These are phyloP conservation scores for Trypanosoma brucei DNA, from an alignment of 208 protist species.

Conservation along the genomic window DNA sequence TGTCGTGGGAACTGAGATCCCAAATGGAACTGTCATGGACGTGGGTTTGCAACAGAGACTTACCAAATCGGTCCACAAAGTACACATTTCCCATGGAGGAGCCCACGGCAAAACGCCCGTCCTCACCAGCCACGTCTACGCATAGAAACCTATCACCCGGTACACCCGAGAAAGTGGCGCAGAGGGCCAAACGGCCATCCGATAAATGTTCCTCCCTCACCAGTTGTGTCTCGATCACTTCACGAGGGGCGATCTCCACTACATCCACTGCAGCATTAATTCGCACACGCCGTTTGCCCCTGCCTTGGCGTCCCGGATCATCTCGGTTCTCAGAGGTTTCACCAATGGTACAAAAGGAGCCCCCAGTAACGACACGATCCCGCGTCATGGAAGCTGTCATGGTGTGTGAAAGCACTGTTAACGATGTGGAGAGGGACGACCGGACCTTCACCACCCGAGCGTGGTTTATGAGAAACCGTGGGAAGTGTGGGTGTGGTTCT, in stretches of 20 bases:
- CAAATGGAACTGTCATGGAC: conserved; percentile 74
- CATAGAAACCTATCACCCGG: conserved; percentile 77
- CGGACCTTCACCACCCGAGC: conserved; percentile 54
- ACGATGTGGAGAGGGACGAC: conserved; percentile 45
- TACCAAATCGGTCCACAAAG: conserved; percentile 72
- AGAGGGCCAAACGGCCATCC: conserved; percentile 58
- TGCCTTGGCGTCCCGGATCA: background rate
- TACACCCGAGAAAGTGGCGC: conserved; percentile 58
- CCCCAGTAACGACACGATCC: conserved; percentile 56
- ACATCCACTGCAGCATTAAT: conserved; percentile 79
- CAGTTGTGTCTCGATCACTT: conserved; percentile 34
- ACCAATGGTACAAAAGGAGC: conserved; percentile 27
- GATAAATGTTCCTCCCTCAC: conserved; percentile 42
- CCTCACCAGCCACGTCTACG: conserved; percentile 48
- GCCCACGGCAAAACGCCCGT: conserved; percentile 69
- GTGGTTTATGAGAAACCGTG: conserved; percentile 42
- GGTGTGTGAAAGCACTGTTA: conserved; percentile 41
- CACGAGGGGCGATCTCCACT: conserved; percentile 72
- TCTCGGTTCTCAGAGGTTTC: conserved; percentile 12
- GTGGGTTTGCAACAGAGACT: conserved; percentile 79
- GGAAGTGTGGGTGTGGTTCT: conserved; percentile 81
- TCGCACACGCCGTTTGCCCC: conserved; percentile 48
- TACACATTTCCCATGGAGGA: conserved; percentile 79
- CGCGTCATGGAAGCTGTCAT: conserved; percentile 50
- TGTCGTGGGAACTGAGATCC: conserved; percentile 70